Percentiles rank a stretch among this genome's conserved stretches.
phyloP scores from a whole-genome alignment of 2,329 filamentous ascomycete genomes.

The Penicillium sp. region DNA sequence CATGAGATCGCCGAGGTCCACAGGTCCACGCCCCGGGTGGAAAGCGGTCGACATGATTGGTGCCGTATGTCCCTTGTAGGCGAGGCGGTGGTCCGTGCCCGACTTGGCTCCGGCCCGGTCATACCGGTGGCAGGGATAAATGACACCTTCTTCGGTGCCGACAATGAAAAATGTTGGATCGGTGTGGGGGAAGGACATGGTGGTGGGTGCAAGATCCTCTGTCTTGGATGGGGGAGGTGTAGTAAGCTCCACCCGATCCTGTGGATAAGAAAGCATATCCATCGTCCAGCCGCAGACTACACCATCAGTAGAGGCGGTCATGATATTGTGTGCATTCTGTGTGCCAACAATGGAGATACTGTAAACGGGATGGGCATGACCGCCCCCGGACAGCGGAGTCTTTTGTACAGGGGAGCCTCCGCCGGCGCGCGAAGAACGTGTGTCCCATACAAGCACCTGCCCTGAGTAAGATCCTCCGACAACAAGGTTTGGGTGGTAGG shows the following conservation, averaged over 20 bases:
- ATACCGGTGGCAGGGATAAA: conserved; percentile 95
- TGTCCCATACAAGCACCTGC: conserved; percentile 96
- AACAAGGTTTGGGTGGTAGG: conserved; percentile 94
- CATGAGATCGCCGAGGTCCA: conserved; percentile 91
- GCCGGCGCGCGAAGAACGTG: conserved; percentile 72
- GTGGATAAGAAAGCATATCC: conserved; percentile 94
- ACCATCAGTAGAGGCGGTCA: conserved; percentile 93
- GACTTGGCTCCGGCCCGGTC: conserved; percentile 96
- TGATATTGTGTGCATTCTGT: conserved; percentile 97
- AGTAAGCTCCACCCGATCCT: conserved; percentile 85
- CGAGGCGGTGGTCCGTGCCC: conserved; percentile 82
- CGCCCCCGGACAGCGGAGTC: conserved; percentile 88
- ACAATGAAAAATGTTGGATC: conserved; percentile 98
- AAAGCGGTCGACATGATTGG: conserved; percentile 96
- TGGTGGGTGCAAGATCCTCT: conserved; percentile 91
- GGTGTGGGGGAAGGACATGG: conserved; percentile 87
- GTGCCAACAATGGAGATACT: conserved; percentile 93
- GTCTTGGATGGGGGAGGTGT: conserved; percentile 83
- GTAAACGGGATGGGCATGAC: conserved; percentile 95
- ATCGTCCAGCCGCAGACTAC: conserved; percentile 97
- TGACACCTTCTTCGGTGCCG: conserved; percentile 92
- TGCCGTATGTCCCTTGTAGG: conserved; percentile 84
- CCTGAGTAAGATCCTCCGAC: conserved; percentile 95
- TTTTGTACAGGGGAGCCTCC: conserved; percentile 77
- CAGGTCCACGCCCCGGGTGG: conserved; percentile 84